These are phyloP conservation scores for Colletotrichum gloeosporioides DNA, from an alignment of 2,329 filamentous ascomycete species.

Conservation along the genomic window DNA sequence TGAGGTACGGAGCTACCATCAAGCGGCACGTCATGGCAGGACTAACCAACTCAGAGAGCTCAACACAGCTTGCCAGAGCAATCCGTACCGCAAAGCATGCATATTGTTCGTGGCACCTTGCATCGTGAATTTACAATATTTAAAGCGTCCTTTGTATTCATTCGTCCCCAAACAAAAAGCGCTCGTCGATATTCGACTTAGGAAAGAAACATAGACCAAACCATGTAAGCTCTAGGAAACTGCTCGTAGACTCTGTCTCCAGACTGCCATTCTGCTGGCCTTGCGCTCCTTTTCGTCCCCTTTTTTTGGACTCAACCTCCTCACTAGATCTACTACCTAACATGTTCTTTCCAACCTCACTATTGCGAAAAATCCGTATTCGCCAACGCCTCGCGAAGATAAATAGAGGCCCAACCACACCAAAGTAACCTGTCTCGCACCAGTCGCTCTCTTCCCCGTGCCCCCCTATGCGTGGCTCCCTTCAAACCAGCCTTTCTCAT, in stretches of 20 bases:
- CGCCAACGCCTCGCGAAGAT: slow-evolving; percentile 22
- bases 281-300: slow-evolving; percentile 11
- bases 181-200: background rate
- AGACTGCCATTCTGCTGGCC: slow-evolving; percentile 11
- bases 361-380: slow-evolving; percentile 8
- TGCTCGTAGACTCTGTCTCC: slow-evolving; percentile 18
- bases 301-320: background rate
- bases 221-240: slow-evolving; percentile 23
- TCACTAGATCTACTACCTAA: background rate
- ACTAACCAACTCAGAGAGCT: background rate
- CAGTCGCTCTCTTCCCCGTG: background rate
- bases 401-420: background rate
- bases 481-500: background rate
- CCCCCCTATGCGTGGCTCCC: background rate
- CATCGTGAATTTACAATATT: background rate
- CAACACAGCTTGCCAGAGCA: background rate
- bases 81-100: background rate
- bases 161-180: background rate
- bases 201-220: slow-evolving; percentile 14
- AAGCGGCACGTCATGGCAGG: background rate
- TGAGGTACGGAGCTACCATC: background rate
- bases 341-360: background rate
- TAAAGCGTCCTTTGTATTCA: background rate
- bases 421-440: background rate
- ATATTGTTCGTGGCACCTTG: background rate